phyloP scores from a whole-genome alignment of 495 filamentous ascomycete species.

The Hypoxylon subgilvum region DNA sequence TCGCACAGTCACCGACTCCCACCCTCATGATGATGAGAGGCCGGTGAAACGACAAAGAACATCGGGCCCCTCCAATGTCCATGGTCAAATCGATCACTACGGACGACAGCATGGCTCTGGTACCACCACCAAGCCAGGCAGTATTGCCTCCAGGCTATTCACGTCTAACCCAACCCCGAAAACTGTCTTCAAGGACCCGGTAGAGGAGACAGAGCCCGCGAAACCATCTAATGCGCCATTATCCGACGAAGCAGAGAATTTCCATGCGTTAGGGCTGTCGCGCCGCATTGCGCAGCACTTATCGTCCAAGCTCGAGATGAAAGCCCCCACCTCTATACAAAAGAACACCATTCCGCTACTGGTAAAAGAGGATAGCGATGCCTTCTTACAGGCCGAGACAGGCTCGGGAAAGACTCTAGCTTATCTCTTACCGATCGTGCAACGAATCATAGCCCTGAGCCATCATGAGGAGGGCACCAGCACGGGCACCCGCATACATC shows the following conservation, averaged over 20 bases:
- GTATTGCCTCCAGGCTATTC: slow-evolving; percentile 87
- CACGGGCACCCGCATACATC: slow-evolving; percentile 62
- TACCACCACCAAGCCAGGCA: slow-evolving; percentile 46
- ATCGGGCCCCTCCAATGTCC: slow-evolving; percentile 24
- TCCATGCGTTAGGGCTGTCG: slow-evolving; percentile 81
- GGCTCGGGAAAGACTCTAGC: slow-evolving; percentile 97
- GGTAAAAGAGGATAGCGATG: slow-evolving; percentile 82
- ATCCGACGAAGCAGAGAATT: slow-evolving; percentile 79
- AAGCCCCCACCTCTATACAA: slow-evolving; percentile 92
- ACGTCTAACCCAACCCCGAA: slow-evolving; percentile 78
- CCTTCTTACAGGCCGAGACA: slow-evolving; percentile 95
- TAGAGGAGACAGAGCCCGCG: slow-evolving; percentile 57
- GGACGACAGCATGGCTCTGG: slow-evolving; percentile 19
- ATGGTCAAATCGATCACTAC: slow-evolving; percentile 28
- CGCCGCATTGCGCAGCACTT: slow-evolving; percentile 78
- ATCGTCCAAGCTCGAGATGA: slow-evolving; percentile 82
- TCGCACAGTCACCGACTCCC: slow-evolving; percentile 19
- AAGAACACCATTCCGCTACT: slow-evolving; percentile 81
- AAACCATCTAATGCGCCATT: slow-evolving; percentile 95
- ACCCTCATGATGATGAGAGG: slow-evolving; percentile 38
- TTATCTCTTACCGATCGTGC: slow-evolving; percentile 88
- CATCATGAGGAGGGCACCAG: slow-evolving; percentile 52
- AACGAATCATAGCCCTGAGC: slow-evolving; percentile 81
- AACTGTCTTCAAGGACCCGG: slow-evolving; percentile 56
- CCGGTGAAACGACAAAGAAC: slow-evolving; percentile 52